A percentile compares a stretch with the other conserved stretches of the same genome.
Evolutionary conservation across 2,329 filamentous ascomycete species (phyloP).

Genomic region (Tolypocladium cylindrosporum): DNA sequence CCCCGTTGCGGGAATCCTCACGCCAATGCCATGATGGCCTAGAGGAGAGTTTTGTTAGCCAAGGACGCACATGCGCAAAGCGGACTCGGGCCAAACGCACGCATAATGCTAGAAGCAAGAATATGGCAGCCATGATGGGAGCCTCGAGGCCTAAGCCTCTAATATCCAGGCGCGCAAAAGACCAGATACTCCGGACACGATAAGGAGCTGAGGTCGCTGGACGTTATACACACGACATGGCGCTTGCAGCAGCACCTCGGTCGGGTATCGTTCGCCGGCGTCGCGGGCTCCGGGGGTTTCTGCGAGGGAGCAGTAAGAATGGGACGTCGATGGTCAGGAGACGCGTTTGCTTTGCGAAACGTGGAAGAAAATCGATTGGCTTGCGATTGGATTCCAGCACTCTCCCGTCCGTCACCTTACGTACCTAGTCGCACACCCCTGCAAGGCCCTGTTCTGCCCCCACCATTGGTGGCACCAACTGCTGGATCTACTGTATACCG

Average conservation of each 20-base stretch:
- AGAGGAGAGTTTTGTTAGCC: not conserved
- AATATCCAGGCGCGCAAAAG: not conserved
- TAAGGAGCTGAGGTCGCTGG: not conserved
- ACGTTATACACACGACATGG: not conserved
- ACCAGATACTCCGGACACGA: not conserved
- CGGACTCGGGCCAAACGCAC: slow-evolving; percentile 17
- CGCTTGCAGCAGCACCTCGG: not conserved
- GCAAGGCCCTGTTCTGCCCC: not conserved
- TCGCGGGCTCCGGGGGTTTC: not conserved
- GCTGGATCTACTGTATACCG: not conserved
- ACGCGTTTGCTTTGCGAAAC: not conserved
- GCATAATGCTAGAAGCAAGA: slow-evolving; percentile 29
- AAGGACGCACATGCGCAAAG: not conserved
- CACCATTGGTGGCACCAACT: not conserved
- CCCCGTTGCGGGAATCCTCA: slow-evolving; percentile 23
- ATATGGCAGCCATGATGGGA: slow-evolving; percentile 27
- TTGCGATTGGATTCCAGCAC: not conserved
- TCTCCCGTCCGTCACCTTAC: not conserved
- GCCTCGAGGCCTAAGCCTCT: not conserved
- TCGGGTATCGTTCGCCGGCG: not conserved
- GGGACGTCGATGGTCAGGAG: not conserved
- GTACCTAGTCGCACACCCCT: not conserved
- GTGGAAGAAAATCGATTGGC: not conserved
- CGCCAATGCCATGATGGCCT: slow-evolving; percentile 51
- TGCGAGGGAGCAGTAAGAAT: not conserved